Percentiles rank a stretch among this genome's conserved stretches.
Conservation (phyloP, 345 rosid species). For the Rhodamnia argentea region DNA sequence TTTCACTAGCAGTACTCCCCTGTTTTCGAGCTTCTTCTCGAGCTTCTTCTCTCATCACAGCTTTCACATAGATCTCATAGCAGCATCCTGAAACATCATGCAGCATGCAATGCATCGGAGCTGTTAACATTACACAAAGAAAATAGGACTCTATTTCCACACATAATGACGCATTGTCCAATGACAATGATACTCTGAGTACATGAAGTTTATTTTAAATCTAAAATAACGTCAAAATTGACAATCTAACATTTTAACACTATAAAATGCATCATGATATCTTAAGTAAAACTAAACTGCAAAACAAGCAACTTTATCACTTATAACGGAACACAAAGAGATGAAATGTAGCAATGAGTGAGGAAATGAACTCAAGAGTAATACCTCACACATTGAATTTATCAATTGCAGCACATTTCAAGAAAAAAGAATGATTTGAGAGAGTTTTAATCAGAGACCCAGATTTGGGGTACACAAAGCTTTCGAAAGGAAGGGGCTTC, state of each 20-base stretch:
- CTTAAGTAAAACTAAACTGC: not conserved
- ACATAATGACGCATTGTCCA: not conserved
- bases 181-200: not conserved
- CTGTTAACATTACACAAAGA: not conserved
- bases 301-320: not conserved
- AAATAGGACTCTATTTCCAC: not conserved
- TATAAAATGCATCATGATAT: not conserved
- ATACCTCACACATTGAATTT: not conserved
- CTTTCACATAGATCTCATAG: constrained; percentile 83
- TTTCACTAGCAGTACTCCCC: constrained; percentile 7
- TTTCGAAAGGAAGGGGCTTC: not conserved
- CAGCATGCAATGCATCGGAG: not conserved
- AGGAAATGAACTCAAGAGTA: not conserved
- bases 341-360: not conserved
- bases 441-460: not conserved
- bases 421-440: not conserved
- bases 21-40: constrained; percentile 61
- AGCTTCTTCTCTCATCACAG: constrained; percentile 65
- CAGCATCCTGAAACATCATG: constrained; percentile 56
- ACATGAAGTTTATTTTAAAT: not conserved
- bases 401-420: not conserved
- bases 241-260: not conserved
- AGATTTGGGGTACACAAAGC: not conserved
- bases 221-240: not conserved
- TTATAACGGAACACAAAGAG: not conserved